A percentile compares a stretch with the other conserved stretches of the same genome.
Conservation (phyloP, 495 filamentous ascomycete species). For the Neurospora sp. region DNA sequence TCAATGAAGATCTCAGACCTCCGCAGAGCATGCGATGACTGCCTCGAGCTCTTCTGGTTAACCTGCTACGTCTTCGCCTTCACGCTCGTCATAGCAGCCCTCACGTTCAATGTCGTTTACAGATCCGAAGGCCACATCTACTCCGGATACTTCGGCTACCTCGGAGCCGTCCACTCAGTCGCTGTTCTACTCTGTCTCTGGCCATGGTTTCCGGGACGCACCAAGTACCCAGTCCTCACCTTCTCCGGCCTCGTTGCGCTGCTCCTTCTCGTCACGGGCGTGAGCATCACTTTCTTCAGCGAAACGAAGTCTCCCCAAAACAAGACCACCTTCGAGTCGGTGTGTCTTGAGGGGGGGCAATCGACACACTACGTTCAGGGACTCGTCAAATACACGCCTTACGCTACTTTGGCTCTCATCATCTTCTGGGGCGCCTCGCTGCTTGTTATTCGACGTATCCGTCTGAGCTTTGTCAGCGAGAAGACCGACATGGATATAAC, state of each 20-base stretch:
- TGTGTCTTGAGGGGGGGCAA: not conserved
- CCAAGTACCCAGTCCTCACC: not conserved
- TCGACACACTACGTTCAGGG: not conserved
- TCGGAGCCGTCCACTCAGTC: conserved; percentile 70
- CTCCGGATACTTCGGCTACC: conserved; percentile 63
- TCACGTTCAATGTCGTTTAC: not conserved
- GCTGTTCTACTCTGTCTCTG: conserved; percentile 45
- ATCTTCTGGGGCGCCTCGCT: not conserved
- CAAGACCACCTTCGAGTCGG: not conserved
- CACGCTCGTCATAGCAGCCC: not conserved
- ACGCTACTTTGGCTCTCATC: not conserved
- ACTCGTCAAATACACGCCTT: not conserved
- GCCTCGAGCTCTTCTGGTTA: not conserved
- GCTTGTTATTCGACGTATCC: not conserved
- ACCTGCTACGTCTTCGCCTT: not conserved
- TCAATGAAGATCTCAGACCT: not conserved
- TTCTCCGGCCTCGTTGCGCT: not conserved
- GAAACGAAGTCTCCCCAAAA: not conserved
- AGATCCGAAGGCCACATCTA: not conserved
- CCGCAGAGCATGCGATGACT: not conserved
- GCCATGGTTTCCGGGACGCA: not conserved
- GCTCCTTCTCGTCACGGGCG: not conserved
- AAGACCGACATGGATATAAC: not conserved
- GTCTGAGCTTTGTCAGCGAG: not conserved
- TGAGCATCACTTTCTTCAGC: not conserved